Percentiles rank a stretch among this genome's conserved stretches.
These are phyloP conservation scores for Spergularia marina DNA, from an alignment of 148 eudicot species.

Conservation along the genomic window DNA sequence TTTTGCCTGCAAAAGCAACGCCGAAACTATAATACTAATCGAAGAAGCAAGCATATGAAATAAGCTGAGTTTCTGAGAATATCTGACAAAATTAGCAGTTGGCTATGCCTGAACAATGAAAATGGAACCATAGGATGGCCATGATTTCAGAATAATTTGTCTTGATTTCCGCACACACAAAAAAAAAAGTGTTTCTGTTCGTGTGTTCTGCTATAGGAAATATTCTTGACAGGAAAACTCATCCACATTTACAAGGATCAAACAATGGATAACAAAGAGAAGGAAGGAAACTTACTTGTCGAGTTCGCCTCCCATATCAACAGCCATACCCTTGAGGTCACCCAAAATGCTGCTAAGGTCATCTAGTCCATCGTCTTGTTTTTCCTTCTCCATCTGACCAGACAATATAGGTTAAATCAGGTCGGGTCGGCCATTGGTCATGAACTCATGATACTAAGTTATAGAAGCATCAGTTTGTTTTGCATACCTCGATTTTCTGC, in stretches of 20 bases:
- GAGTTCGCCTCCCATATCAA: constrained; percentile 86
- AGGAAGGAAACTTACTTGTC: constrained; percentile 45
- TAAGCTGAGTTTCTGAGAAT: neutral
- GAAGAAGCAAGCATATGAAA: neutral
- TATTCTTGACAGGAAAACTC: too few species aligned
- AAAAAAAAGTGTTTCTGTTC: too few species aligned
- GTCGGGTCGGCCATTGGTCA: neutral
- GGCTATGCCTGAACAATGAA: neutral
- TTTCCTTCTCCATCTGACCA: constrained; percentile 64
- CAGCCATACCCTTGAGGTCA: constrained; percentile 89
- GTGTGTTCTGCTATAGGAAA: too few species aligned
- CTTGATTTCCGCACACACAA: too few species aligned
- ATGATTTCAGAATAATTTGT: too few species aligned
- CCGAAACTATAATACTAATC: neutral
- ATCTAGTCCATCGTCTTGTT: constrained; percentile 76
- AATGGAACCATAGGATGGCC: neutral
- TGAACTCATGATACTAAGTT: neutral
- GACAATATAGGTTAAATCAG: neutral
- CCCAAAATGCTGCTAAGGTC: constrained; percentile 79
- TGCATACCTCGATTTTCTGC: constrained; percentile 70
- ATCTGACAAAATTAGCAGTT: neutral
- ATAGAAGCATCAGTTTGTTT: neutral
- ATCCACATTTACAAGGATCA: too few species aligned
- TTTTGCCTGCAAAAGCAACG: constrained; percentile 56
- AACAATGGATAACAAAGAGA: neutral